Conservation (phyloP, 176 grass and related monocot genomes). For the Lolium rigidum region DNA sequence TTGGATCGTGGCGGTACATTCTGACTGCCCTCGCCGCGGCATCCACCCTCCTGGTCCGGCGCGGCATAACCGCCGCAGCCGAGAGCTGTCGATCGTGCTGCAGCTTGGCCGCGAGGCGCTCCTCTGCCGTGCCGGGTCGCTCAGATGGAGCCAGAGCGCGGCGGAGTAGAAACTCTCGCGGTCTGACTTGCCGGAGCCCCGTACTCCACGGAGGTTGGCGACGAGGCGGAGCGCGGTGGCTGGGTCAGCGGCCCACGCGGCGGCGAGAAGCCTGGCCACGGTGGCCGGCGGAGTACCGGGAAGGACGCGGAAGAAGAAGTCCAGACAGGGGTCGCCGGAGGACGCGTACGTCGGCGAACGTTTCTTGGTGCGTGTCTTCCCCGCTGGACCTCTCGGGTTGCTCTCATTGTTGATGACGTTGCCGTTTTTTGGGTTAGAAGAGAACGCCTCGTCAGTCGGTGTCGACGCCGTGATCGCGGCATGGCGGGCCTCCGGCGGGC, state of each 20-base stretch:
- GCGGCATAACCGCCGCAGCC: neutral
- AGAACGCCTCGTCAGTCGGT: neutral
- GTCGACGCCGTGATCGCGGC: neutral
- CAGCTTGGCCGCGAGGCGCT: conserved; percentile 5
- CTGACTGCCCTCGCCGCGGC: conserved; percentile 23
- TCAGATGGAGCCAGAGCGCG: conserved; percentile 53
- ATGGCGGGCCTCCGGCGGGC: conserved; percentile 51
- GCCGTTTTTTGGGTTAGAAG: neutral
- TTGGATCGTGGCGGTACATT: conserved; percentile 37
- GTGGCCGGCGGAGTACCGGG: conserved; percentile 24
- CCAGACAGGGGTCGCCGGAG: conserved; percentile 66
- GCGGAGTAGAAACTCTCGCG: conserved; percentile 64
- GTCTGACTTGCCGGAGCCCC: conserved; percentile 65
- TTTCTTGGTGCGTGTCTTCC: conserved; percentile 51
- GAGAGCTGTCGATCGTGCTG: neutral
- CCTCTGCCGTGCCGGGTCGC: neutral
- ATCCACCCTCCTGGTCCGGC: neutral
- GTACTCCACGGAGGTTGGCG: conserved; percentile 60
- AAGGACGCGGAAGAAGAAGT: conserved; percentile 71
- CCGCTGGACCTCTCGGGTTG: neutral
- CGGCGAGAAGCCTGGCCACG: conserved; percentile 38
- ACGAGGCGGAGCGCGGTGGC: conserved; percentile 48
- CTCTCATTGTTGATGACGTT: neutral
- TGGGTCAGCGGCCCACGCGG: conserved; percentile 50
- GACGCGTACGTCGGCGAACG: conserved; percentile 37